Base-by-base conservation (phyloP, 208 protist genomes). In the Phytomonas sp. region DNA sequence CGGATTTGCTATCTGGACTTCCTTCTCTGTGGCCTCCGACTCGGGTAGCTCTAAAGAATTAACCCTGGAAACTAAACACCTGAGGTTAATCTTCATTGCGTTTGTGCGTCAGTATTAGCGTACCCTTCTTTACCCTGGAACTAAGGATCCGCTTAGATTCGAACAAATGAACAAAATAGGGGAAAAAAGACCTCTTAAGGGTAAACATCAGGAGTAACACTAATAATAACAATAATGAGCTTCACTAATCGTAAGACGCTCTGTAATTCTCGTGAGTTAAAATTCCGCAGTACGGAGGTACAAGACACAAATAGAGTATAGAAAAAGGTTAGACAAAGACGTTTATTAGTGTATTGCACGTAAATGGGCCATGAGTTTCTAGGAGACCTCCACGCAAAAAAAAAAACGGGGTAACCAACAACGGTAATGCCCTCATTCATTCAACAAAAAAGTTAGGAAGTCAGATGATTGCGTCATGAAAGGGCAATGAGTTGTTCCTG, bases 1-100 rank as follows among this genome's bases (percentile, higher is more conserved):
- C 13, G 91, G 85, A 67, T 96, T 92, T 23, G 76, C 71, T 61
- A 96, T 83, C 17, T 81, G 72, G 5, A 96, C 68, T 67, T 94
- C 86, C 76, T 92, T 87, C 60, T 73, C 88, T n/a, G 69, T 62
- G 20, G 69, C 74, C 65, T 74, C 74, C 23, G 67, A 66, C 29
- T 83, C 75, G 17, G 66, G n/a, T 28, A 89, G 69, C 40, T 71
- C 65, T 23, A 68, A 71, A 34, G 77, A 76, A 67, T 81, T 82
- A 26, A 80, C 76, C 34, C 75, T 83, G 43, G 71, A 75, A 28
- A 89, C 79, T 26, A 80, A 71, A 65, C 78, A 88, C 46, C 75
- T 82, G 23, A 91, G 78, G 5, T 63, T 79, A 23, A 94, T 68
- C 68, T 89, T 94, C 89, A 94, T 94, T 62, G 34, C 70, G 17